These are phyloP conservation scores for Coemansia sp. DNA, from an alignment of 192 early-diverging fungal species.

Conservation along the genomic window DNA sequence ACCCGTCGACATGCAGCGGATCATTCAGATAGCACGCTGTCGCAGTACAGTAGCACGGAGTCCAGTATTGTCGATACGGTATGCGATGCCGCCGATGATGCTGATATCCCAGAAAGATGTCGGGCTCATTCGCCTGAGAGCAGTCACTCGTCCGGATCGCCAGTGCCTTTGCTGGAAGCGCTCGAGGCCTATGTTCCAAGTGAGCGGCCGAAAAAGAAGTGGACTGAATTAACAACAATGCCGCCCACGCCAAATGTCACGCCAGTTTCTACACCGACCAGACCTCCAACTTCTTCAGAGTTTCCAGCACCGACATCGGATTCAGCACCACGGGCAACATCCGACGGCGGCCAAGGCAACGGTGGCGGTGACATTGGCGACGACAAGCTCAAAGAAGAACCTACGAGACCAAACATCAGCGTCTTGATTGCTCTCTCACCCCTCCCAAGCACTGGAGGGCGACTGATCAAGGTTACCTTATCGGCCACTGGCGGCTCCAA, in stretches of 20 bases:
- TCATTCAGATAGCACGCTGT: neutral
- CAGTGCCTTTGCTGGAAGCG: conserved; percentile 1
- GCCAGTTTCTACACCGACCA: neutral
- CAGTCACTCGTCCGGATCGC: conserved; percentile 1
- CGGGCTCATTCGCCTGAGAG: conserved; percentile 11
- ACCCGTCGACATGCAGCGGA: neutral
- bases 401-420: conserved; percentile 12
- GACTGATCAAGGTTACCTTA: conserved; percentile 36
- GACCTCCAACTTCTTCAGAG: neutral
- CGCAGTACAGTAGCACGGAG: conserved; percentile 12
- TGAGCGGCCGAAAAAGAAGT: neutral
- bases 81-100: too few species aligned
- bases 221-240: neutral
- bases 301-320: neutral
- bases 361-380: neutral
- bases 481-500: conserved; percentile 37
- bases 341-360: neutral
- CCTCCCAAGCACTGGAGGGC: conserved; percentile 27
- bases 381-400: neutral
- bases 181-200: neutral
- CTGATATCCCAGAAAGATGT: conserved; percentile 6
- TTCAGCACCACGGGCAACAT: neutral
- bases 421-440: conserved; percentile 44
- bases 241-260: conserved; percentile 10
- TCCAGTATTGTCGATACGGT: neutral